Evolutionary conservation across 345 rosid species (phyloP), one percentile per base, ranked within the genome.

Genomic region (Alliaria petiolata): DNA sequence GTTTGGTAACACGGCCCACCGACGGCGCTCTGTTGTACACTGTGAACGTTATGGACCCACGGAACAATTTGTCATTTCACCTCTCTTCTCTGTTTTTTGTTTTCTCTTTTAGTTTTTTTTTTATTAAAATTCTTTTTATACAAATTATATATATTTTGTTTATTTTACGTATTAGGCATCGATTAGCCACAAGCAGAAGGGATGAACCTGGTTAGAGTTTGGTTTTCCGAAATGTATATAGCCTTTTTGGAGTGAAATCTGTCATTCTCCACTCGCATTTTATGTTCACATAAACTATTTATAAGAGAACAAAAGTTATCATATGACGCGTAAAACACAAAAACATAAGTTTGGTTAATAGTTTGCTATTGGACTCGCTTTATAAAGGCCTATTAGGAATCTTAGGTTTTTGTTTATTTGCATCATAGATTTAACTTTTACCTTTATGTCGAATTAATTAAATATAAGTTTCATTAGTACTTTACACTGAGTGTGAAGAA

Each of bases 221-320:
- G 19, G 30, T 34, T 60, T 61, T 30, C 68, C 14, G 49, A 57
- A n/a, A 46, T 13, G 26, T 73, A 19, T 61, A 20, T 43, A 53
- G n/a, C 64, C 25, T 64, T 56, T 49, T 16, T 0, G 1, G 7
- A 58, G 31, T 50, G 40, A 25, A 66, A 26, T 67, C 61, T 68
- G 74, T 75, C 79, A 75, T 75, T 53, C 64, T 75, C 69, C 70
- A 67, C 74, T 59, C 49, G 59, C 8, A 50, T 7, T 3, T 47
- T 59, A n/a, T n/a, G n/a, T 33, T 15, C 0, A 49, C 9, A 22
- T 5, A 45, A 36, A 20, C 12, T 62, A 11, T 60, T 36, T 40
- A 2, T 31, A 45, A 26, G 34, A 22, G 25, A 22, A 22, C 25
- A 22, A 1, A 16, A 16, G 34, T 3, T 10, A 33, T 3, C 3